Conservation (phyloP, 2,329 filamentous ascomycete species). For the Emydomyces testavorans region DNA sequence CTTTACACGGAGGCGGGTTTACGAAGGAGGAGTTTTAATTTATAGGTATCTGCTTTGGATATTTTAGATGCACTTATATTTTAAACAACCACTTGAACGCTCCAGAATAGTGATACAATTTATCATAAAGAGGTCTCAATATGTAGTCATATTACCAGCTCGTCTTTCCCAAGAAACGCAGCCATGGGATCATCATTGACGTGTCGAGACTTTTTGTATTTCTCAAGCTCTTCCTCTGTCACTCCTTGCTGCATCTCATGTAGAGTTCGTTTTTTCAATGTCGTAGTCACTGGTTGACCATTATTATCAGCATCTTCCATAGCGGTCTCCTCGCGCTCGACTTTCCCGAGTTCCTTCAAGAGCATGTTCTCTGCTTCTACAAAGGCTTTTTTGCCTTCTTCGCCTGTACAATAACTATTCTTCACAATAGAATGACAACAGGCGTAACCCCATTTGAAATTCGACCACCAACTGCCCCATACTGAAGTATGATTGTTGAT, state of each 20-base stretch:
- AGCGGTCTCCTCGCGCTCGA: slow-evolving; percentile 17
- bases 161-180: slow-evolving; percentile 61
- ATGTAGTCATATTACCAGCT: slow-evolving; percentile 37
- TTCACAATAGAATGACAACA: slow-evolving; percentile 91
- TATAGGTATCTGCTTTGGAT: background rate
- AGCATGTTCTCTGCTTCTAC: slow-evolving; percentile 59
- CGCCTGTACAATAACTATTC: slow-evolving; percentile 95
- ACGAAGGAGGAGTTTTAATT: no score
- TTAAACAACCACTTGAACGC: slow-evolving; percentile 13
- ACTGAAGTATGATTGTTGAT: slow-evolving; percentile 85
- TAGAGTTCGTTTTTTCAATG: slow-evolving; percentile 57
- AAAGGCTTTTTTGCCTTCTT: slow-evolving; percentile 70
- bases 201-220: slow-evolving; percentile 64
- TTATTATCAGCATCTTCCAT: slow-evolving; percentile 22
- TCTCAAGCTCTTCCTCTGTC: slow-evolving; percentile 74
- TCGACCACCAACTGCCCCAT: slow-evolving; percentile 96
- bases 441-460: slow-evolving; percentile 90
- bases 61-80: background rate
- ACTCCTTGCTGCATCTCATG: slow-evolving; percentile 69
- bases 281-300: slow-evolving; percentile 19
- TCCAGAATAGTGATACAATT: slow-evolving; percentile 1
- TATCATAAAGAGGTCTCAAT: background rate
- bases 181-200: slow-evolving; percentile 80
- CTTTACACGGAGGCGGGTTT: no score
- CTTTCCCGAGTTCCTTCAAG: slow-evolving; percentile 27